A percentile compares a stretch with the other conserved stretches of the same genome.
phyloP scores from a whole-genome alignment of 352 stramenopile species.

The Pythium apleroticum region DNA sequence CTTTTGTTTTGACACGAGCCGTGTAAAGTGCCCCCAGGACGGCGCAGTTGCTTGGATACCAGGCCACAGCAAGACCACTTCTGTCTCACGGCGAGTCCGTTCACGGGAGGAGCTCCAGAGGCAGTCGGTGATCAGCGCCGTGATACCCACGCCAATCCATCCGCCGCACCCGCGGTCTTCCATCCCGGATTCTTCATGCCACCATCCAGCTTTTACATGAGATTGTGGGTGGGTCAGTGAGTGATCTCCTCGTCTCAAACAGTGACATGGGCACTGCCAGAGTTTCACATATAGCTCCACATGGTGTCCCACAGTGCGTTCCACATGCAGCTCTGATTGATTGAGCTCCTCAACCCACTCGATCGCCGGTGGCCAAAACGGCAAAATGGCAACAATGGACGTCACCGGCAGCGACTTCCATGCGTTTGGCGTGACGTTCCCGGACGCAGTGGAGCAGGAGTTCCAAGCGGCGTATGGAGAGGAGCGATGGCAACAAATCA shows the following conservation, averaged over 20 bases:
- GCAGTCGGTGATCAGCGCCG: neutral
- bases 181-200: neutral
- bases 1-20: neutral
- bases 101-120: neutral
- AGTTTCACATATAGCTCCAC: too few species aligned
- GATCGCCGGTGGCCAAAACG: neutral
- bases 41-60: neutral
- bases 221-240: neutral
- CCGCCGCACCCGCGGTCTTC: neutral
- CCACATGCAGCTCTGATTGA: neutral
- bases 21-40: neutral
- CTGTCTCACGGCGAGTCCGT: neutral
- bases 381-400: constrained; percentile 21
- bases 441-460: constrained; percentile 57
- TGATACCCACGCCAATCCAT: neutral
- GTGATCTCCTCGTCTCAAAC: neutral
- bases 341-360: neutral
- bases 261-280: too few species aligned
- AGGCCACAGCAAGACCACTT: neutral
- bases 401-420: constrained; percentile 34
- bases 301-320: neutral
- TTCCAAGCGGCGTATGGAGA: constrained; percentile 61
- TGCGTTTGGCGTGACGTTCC: constrained; percentile 74
- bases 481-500: constrained; percentile 70
- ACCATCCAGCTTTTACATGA: constrained; percentile 3